Evolutionary conservation across 495 filamentous ascomycete species (phyloP).

Genomic region (Trichoderma virens): DNA sequence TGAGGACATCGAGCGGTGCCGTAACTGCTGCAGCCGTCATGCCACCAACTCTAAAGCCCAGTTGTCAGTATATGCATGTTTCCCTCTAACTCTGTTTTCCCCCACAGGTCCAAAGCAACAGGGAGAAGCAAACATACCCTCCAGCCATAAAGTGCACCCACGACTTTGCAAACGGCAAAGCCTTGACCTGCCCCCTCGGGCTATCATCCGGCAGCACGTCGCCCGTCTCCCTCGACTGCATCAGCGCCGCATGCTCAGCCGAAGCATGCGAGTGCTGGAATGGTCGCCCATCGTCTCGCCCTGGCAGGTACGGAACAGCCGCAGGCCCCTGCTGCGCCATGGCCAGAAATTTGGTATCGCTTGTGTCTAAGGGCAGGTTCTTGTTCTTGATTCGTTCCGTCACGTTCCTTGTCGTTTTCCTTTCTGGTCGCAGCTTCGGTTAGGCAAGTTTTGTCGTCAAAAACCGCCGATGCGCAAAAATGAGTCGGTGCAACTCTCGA

Average conservation of each 20-base stretch:
- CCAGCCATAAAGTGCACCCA: slow-evolving; percentile 87
- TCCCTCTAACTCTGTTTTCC: too few relatives aligned
- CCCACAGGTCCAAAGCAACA: too few relatives aligned
- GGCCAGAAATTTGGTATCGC: neutral
- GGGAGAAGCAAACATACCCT: slow-evolving; percentile 50
- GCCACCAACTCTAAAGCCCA: slow-evolving; percentile 58
- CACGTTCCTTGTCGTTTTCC: neutral
- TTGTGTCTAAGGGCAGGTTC: too few relatives aligned
- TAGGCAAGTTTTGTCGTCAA: too few relatives aligned
- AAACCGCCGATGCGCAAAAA: too few relatives aligned
- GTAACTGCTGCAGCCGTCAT: slow-evolving; percentile 84
- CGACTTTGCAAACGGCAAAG: slow-evolving; percentile 58
- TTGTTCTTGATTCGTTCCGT: neutral
- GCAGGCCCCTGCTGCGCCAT: slow-evolving; percentile 6
- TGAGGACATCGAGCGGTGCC: slow-evolving; percentile 82
- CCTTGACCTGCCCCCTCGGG: slow-evolving; percentile 27
- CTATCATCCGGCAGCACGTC: slow-evolving; percentile 42
- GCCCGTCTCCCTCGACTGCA: slow-evolving; percentile 57
- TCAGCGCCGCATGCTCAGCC: slow-evolving; percentile 20
- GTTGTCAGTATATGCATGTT: too few relatives aligned
- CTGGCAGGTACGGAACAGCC: neutral
- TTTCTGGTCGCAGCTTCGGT: too few relatives aligned
- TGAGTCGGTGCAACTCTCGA: too few relatives aligned
- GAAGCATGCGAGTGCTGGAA: neutral
- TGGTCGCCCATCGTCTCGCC: neutral